Evolutionary conservation across 164 flowering plant species (phyloP).

Genomic region (Santalum album): DNA sequence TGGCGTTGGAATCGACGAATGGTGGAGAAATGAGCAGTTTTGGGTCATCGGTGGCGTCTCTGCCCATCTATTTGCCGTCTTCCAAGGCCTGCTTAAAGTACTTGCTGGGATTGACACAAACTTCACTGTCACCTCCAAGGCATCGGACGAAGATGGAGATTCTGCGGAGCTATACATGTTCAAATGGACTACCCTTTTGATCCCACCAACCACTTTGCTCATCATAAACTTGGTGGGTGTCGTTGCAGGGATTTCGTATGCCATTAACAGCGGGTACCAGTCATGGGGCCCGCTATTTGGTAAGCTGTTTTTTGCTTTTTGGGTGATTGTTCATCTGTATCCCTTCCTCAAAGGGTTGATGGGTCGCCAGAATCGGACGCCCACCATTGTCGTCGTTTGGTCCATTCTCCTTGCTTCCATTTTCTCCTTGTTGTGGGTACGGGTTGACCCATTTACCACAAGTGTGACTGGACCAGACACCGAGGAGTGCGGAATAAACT

Average conservation of each 20-base stretch:
- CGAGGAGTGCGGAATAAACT: constrained; percentile 54
- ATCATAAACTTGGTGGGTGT: constrained; percentile 56
- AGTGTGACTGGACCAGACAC: constrained; percentile 52
- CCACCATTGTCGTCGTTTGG: constrained; percentile 78
- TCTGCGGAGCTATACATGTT: constrained; percentile 70
- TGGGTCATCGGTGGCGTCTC: constrained; percentile 74
- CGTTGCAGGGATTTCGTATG: constrained; percentile 58
- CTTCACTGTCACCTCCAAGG: constrained; percentile 80
- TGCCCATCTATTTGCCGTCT: constrained; percentile 60
- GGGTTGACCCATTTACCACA: constrained; percentile 67
- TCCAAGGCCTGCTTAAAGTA: constrained; percentile 73
- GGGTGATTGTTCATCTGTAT: constrained; percentile 77
- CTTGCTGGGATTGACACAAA: constrained; percentile 79
- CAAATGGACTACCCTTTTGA: constrained; percentile 80
- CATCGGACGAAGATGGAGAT: constrained; percentile 69
- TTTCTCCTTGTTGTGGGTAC: constrained; percentile 68
- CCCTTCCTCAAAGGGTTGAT: constrained; percentile 78
- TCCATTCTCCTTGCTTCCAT: constrained; percentile 71
- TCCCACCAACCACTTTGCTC: constrained; percentile 72
- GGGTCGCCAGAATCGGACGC: constrained; percentile 81
- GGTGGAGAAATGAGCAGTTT: constrained; percentile 83
- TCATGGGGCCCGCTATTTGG: constrained; percentile 77
- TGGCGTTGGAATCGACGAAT: constrained; percentile 79
- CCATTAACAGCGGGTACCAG: constrained; percentile 62
- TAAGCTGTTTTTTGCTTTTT: constrained; percentile 58